Evolutionary conservation across 768 basidiomycete genomes (phyloP).

Genomic region (Amanita subjunquillea): DNA sequence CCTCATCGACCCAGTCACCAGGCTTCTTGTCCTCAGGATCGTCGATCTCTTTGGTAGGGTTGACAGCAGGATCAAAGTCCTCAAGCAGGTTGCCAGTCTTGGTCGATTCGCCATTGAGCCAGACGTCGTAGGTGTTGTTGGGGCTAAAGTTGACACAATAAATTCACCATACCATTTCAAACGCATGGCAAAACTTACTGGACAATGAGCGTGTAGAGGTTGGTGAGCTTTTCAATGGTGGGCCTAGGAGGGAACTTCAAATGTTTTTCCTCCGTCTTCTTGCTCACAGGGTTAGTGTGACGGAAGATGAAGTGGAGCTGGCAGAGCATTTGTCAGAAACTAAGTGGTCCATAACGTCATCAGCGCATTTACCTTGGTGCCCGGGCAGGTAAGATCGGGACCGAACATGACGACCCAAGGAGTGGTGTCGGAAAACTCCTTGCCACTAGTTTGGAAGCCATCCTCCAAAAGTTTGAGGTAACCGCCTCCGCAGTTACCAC

Average conservation of each 20-base stretch:
- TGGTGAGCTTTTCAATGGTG: constrained; percentile 81
- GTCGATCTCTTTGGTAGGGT: constrained; percentile 88
- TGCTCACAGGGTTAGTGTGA: constrained; percentile 87
- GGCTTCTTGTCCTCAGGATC: constrained; percentile 91
- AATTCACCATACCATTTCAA: constrained; percentile 5
- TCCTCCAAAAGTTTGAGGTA: constrained; percentile 95
- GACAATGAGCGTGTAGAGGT: constrained; percentile 90
- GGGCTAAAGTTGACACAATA: constrained; percentile 39
- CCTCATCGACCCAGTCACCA: constrained; percentile 82
- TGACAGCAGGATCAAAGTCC: constrained; percentile 89
- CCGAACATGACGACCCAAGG: constrained; percentile 98
- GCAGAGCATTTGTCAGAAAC: neutral
- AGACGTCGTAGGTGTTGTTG: constrained; percentile 89
- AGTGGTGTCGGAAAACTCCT: constrained; percentile 90
- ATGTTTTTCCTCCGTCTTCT: constrained; percentile 96
- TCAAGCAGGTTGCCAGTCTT: constrained; percentile 80
- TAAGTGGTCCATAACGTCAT: neutral
- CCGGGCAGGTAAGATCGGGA: constrained; percentile 89
- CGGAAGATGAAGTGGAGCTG: constrained; percentile 99
- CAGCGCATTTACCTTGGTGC: constrained; percentile 57
- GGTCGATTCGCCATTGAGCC: constrained; percentile 78
- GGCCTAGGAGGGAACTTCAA: constrained; percentile 74
- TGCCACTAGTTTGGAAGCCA: constrained; percentile 87
- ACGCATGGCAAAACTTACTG: constrained; percentile 43
- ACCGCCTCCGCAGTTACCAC: constrained; percentile 97